Conservation (phyloP, 2,329 filamentous ascomycete species). For the Diaporthe sp. region DNA sequence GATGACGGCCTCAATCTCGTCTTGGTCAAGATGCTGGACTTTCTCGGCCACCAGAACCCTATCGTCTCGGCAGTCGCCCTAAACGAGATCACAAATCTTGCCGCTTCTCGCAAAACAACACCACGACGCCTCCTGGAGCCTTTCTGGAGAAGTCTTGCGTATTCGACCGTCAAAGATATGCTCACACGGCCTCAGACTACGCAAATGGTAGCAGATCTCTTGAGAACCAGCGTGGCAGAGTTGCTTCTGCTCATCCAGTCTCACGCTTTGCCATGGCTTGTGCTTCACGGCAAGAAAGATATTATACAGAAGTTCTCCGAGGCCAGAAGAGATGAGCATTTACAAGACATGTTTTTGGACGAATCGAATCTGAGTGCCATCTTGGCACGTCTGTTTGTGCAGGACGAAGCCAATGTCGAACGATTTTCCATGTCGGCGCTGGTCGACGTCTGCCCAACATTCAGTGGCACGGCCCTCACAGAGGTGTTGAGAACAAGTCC, state of each 20-base stretch:
- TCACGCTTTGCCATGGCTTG: conserved; percentile 86
- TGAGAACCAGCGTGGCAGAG: conserved; percentile 79
- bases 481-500: conserved; percentile 80
- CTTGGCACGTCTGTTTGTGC: conserved; percentile 68
- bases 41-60: conserved; percentile 84
- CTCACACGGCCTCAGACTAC: conserved; percentile 83
- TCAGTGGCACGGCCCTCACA: conserved; percentile 73
- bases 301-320: conserved; percentile 84
- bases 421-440: conserved; percentile 76
- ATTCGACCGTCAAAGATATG: conserved; percentile 85
- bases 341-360: conserved; percentile 66
- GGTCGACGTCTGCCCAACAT: conserved; percentile 74
- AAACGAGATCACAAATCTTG: conserved; percentile 81
- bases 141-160: conserved; percentile 89
- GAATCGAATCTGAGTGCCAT: conserved; percentile 66
- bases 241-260: conserved; percentile 82
- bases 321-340: conserved; percentile 76
- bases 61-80: conserved; percentile 85
- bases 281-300: conserved; percentile 80
- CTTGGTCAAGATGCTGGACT: conserved; percentile 84
- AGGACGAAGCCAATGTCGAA: conserved; percentile 68
- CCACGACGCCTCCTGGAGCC: conserved; percentile 80
- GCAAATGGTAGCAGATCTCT: conserved; percentile 81
- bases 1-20: conserved; percentile 90
- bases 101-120: conserved; percentile 70